Conservation (phyloP, 1,139 yeast genomes). For the Zygoascus meyerae region DNA sequence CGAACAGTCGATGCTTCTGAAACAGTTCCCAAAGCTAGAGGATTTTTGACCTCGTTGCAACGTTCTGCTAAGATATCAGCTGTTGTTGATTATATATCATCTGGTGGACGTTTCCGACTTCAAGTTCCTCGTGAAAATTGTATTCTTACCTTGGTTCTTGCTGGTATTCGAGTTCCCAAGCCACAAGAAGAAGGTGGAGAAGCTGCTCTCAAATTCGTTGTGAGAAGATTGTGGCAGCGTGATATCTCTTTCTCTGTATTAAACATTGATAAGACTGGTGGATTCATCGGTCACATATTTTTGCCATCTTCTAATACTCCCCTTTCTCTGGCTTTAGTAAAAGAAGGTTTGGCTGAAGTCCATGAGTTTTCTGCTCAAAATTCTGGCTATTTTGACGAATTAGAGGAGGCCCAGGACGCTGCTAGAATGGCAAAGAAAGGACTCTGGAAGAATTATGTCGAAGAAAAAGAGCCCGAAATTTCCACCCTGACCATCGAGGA, state of each 20-base stretch:
- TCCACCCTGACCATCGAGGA: conserved; percentile 22
- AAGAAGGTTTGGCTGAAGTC: conserved; percentile 57
- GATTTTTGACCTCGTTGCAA: conserved; percentile 64
- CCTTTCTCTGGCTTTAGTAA: conserved; percentile 55
- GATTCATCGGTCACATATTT: conserved; percentile 68
- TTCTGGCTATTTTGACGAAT: conserved; percentile 49
- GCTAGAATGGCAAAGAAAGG: conserved; percentile 58
- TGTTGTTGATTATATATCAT: conserved; percentile 64
- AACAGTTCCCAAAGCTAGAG: conserved; percentile 61
- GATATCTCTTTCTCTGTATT: conserved; percentile 65
- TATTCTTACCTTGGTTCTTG: conserved; percentile 64
- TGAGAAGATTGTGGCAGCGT: conserved; percentile 58
- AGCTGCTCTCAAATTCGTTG: conserved; percentile 52
- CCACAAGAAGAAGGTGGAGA: conserved; percentile 43
- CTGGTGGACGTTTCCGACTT: conserved; percentile 63
- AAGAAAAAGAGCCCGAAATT: conserved; percentile 25
- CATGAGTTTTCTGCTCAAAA: conserved; percentile 62
- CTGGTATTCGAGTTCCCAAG: conserved; percentile 54
- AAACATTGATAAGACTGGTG: conserved; percentile 72
- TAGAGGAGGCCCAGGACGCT: conserved; percentile 55
- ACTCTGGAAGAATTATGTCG: conserved; percentile 55
- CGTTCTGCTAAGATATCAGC: conserved; percentile 61
- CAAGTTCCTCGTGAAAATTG: conserved; percentile 67
- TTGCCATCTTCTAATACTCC: conserved; percentile 51
- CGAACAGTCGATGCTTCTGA: conserved; percentile 79